These are phyloP conservation scores for Didymella exigua DNA, from an alignment of 2,329 filamentous ascomycete species.

Conservation along the genomic window DNA sequence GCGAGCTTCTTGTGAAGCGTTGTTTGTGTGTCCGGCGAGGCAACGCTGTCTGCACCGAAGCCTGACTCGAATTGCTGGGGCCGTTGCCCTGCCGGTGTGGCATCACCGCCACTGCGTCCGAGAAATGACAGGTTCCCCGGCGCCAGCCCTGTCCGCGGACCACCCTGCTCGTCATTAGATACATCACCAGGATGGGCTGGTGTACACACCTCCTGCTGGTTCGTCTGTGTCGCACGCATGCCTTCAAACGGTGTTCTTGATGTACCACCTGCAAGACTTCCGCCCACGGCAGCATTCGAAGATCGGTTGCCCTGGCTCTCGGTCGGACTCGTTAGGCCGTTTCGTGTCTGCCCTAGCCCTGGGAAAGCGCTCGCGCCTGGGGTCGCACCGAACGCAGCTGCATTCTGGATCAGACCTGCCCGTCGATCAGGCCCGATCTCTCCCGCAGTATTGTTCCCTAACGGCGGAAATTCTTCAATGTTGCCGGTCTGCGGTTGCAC, in stretches of 20 bases:
- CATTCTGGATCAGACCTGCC: conserved; percentile 58
- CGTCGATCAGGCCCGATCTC: conserved; percentile 59
- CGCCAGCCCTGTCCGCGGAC: conserved; percentile 33
- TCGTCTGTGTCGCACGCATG: conserved; percentile 33
- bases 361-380: conserved; percentile 48
- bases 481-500: conserved; percentile 61
- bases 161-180: conserved; percentile 27
- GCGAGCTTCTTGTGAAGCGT: conserved; percentile 54
- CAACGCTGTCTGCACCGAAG: conserved; percentile 37
- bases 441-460: conserved; percentile 59
- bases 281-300: conserved; percentile 39
- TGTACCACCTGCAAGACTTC: conserved; percentile 37
- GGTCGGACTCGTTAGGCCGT: conserved; percentile 49
- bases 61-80: conserved; percentile 41
- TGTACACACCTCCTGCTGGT: conserved; percentile 45
- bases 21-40: conserved; percentile 42
- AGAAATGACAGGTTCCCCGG: conserved; percentile 39
- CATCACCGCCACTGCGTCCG: conserved; percentile 30
- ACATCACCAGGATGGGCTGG: no score
- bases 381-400: conserved; percentile 51
- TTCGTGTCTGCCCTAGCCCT: conserved; percentile 51
- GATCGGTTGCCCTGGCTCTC: conserved; percentile 45
- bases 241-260: conserved; percentile 42
- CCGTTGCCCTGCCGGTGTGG: conserved; percentile 34
- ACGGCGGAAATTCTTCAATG: conserved; percentile 66